phyloP scores from a whole-genome alignment of 176 grass and related monocot genomes.

The Rhynchospora pubera region DNA sequence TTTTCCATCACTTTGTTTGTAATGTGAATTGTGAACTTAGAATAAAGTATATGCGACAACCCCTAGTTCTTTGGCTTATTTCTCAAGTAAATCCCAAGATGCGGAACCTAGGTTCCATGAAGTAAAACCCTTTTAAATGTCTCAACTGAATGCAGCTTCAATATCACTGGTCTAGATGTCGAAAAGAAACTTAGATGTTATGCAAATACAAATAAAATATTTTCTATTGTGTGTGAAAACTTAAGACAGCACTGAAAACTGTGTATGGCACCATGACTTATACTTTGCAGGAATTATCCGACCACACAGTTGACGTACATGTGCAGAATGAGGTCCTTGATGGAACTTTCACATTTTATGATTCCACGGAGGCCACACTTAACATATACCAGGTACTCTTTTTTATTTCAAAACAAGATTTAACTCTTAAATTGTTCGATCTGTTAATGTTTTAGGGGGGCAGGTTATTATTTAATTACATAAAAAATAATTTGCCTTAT shows the following conservation, averaged over 20 bases:
- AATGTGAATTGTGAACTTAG: not conserved
- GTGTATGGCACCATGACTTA: not conserved
- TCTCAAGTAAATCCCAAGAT: too few relatives aligned
- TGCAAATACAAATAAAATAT: not conserved
- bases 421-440: conserved; percentile 8
- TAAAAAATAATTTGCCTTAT: not conserved
- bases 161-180: not conserved
- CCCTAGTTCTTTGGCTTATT: too few relatives aligned
- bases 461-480: not conserved
- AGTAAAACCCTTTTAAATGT: not conserved
- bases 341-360: conserved; percentile 92
- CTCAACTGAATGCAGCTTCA: not conserved
- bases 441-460: not conserved
- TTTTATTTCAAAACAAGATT: conserved; percentile 19
- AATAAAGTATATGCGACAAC: not conserved
- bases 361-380: conserved; percentile 67
- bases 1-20: not conserved
- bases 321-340: conserved; percentile 77
- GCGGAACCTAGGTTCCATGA: not conserved
- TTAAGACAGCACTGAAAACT: not conserved
- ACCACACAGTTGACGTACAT: conserved; percentile 71
- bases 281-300: conserved; percentile 67
- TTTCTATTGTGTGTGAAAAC: not conserved
- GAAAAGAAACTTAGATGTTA: not conserved
- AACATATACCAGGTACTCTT: conserved; percentile 77